Evolutionary conservation across 1,139 yeast genomes (phyloP).

Genomic region (Yamadazyma dushanensis): DNA sequence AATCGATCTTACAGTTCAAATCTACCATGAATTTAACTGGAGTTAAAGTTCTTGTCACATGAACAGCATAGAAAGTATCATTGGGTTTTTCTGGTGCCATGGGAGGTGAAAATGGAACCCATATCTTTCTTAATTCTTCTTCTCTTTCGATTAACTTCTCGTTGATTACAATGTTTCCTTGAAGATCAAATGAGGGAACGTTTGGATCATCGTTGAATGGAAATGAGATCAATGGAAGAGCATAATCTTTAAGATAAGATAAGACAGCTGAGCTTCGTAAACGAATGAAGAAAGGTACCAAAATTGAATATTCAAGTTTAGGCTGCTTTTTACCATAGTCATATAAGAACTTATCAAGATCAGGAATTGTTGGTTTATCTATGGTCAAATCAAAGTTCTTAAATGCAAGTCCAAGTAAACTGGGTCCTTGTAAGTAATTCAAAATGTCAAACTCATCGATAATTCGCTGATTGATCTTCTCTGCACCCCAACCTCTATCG

Average conservation of each 20-base stretch:
- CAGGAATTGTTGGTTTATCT: constrained; percentile 25
- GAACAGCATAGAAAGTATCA: constrained; percentile 42
- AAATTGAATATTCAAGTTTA: constrained; percentile 37
- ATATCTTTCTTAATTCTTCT: constrained; percentile 46
- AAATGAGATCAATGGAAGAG: constrained; percentile 43
- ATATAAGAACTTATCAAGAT: constrained; percentile 38
- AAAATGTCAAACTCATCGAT: constrained; percentile 37
- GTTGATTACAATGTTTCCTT: constrained; percentile 43
- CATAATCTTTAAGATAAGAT: constrained; percentile 39
- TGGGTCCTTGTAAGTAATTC: constrained; percentile 36
- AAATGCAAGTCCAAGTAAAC: constrained; percentile 33
- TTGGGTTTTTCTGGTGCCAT: constrained; percentile 22
- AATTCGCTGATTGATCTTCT: constrained; percentile 29
- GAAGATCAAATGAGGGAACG: constrained; percentile 30
- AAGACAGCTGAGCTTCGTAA: constrained; percentile 33
- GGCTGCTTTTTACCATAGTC: constrained; percentile 45
- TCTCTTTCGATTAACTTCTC: constrained; percentile 36
- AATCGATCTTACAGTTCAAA: constrained; percentile 31
- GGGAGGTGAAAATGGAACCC: constrained; percentile 49
- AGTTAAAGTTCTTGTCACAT: constrained; percentile 44
- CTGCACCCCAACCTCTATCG: constrained; percentile 37
- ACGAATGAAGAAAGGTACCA: constrained; percentile 35
- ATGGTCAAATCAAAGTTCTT: constrained; percentile 32
- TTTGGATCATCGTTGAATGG: constrained; percentile 31
- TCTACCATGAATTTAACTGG: constrained; percentile 45